phyloP scores from a whole-genome alignment of 2,329 filamentous ascomycete species.

The Penicillium sp. region DNA sequence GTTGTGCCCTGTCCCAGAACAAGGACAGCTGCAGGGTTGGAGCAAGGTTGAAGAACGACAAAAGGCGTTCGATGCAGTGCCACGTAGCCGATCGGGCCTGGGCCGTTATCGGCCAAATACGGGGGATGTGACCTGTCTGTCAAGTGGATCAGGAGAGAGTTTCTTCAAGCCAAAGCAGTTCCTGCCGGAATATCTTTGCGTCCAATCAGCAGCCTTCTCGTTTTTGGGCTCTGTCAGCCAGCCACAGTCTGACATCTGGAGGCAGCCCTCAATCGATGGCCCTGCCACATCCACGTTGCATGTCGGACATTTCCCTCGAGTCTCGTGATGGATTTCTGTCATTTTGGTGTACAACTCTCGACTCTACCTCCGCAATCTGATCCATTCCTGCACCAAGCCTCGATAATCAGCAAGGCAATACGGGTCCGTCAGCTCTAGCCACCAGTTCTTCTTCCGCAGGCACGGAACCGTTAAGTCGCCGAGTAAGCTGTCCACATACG shows the following conservation, averaged over 20 bases:
- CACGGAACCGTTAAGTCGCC: constrained; percentile 64
- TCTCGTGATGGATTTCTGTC: too few species aligned
- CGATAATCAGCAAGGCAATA: constrained; percentile 34
- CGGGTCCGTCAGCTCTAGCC: constrained; percentile 31
- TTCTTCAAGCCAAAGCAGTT: not conserved
- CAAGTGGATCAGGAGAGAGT: too few species aligned
- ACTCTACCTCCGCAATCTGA: not conserved
- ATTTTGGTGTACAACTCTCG: not conserved
- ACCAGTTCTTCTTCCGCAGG: constrained; percentile 29
- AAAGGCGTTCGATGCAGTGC: not conserved
- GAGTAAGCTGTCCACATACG: constrained; percentile 69
- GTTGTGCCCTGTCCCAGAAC: not conserved
- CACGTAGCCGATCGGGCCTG: not conserved
- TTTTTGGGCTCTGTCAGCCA: not conserved
- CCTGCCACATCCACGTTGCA: too few species aligned
- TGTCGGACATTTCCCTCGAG: too few species aligned
- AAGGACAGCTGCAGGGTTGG: not conserved
- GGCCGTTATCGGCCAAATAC: not conserved
- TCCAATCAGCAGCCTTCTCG: not conserved
- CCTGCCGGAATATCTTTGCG: not conserved
- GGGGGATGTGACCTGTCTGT: not conserved
- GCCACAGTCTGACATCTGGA: not conserved
- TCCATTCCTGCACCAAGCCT: constrained; percentile 35
- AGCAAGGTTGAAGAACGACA: too few species aligned
- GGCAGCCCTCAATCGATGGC: too few species aligned